These are phyloP conservation scores for Penicillium sp. DNA, from an alignment of 2,329 filamentous ascomycete species.

Conservation along the genomic window DNA sequence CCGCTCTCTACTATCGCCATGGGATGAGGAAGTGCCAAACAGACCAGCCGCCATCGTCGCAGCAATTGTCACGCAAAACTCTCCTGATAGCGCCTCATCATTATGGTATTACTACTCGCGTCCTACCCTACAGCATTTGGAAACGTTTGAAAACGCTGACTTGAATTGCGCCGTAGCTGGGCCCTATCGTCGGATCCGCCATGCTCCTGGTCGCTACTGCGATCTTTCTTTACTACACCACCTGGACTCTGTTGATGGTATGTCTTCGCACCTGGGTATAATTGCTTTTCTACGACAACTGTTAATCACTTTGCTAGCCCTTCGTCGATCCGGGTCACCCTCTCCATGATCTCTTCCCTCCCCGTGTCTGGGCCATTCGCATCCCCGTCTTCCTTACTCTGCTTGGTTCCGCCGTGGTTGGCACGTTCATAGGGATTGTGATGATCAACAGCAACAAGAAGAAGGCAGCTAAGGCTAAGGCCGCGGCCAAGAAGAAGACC, in stretches of 20 bases:
- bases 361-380: conserved; percentile 96
- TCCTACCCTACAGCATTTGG: no score
- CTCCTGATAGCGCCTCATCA: no score
- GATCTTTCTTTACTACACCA: conserved; percentile 83
- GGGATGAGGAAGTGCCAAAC: no score
- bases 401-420: conserved; percentile 82
- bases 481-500: conserved; percentile 75
- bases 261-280: no score
- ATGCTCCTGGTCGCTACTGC: conserved; percentile 66
- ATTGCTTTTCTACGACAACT: background rate
- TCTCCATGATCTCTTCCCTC: conserved; percentile 88
- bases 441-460: conserved; percentile 99
- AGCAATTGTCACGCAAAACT: no score
- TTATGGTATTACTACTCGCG: no score
- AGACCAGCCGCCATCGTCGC: no score
- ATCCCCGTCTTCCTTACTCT: conserved; percentile 95
- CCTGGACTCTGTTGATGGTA: conserved; percentile 98
- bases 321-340: conserved; percentile 94
- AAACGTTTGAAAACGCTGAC: no score
- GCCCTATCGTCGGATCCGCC: conserved; percentile 69
- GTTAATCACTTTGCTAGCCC: conserved; percentile 52
- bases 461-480: conserved; percentile 88
- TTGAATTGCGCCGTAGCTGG: conserved; percentile 59
- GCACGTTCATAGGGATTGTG: conserved; percentile 88
- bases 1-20: no score